These are phyloP conservation scores for Trapa incisa DNA, from an alignment of 345 rosid species.

Conservation along the genomic window DNA sequence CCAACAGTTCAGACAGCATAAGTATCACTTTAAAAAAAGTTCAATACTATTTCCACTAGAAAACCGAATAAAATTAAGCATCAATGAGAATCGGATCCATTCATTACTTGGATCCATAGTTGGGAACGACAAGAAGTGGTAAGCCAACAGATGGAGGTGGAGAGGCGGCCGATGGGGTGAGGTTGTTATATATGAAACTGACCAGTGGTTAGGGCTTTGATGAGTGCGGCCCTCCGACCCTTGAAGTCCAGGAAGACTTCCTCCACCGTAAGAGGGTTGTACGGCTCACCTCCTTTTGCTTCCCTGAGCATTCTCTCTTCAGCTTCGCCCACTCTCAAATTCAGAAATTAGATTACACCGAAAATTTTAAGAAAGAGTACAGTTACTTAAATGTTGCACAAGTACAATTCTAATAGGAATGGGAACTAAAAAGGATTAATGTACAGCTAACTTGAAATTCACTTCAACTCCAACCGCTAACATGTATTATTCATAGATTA, in stretches of 20 bases:
- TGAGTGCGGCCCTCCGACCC: conserved; percentile 52
- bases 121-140: neutral
- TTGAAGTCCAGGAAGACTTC: conserved; percentile 62
- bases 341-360: no score
- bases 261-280: conserved; percentile 56
- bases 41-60: conserved; percentile 1
- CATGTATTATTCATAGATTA: no score
- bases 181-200: neutral
- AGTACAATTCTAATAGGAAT: no score
- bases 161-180: neutral
- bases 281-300: conserved; percentile 15
- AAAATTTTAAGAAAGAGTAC: no score
- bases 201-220: conserved; percentile 62
- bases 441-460: no score
- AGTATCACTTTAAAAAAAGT: neutral
- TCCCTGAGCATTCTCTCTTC: neutral
- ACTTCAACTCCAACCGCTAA: no score
- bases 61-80: neutral
- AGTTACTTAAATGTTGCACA: no score
- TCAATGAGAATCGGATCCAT: neutral
- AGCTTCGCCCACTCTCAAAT: neutral
- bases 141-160: neutral
- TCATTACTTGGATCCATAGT: neutral
- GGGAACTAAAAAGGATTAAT: no score
- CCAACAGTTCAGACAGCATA: no score